Percentiles rank a stretch among this genome's conserved stretches.
Evolutionary conservation across 768 basidiomycete species (phyloP).

Genomic region (Tremella yokohamensis): DNA sequence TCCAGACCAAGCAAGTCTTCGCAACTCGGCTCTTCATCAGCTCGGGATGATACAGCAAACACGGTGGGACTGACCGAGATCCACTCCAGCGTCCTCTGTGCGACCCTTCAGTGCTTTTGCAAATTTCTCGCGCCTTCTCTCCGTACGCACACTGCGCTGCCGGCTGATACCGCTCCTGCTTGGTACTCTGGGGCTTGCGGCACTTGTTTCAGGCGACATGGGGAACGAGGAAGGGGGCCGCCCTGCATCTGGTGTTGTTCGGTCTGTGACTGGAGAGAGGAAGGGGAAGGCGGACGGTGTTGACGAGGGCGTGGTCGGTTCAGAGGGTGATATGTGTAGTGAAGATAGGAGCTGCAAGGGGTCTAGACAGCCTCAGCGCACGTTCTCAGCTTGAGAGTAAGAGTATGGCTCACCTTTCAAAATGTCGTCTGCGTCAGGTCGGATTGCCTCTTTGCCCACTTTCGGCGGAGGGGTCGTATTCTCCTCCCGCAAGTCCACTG

Average conservation of each 20-base stretch:
- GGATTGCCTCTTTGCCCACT: conserved; percentile 57
- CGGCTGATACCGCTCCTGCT: conserved; percentile 21
- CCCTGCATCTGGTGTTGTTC: conserved; percentile 57
- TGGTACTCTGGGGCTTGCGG: conserved; percentile 9
- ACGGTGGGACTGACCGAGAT: conserved; percentile 64
- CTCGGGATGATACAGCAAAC: not conserved
- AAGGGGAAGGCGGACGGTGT: conserved; percentile 35
- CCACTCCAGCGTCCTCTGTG: conserved; percentile 54
- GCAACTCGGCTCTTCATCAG: conserved; percentile 63
- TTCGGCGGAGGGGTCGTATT: conserved; percentile 16
- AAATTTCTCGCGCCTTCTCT: conserved; percentile 46
- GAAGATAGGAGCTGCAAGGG: conserved; percentile 20
- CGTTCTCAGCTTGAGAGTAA: not conserved
- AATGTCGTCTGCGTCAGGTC: conserved; percentile 69
- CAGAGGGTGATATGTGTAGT: conserved; percentile 16
- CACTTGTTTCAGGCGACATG: conserved; percentile 1
- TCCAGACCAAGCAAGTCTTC: conserved; percentile 92
- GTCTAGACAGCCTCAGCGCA: conserved; percentile 3
- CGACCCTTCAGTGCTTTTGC: conserved; percentile 41
- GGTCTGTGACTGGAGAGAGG: conserved; percentile 55
- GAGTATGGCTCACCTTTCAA: conserved; percentile 61
- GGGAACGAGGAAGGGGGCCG: not conserved
- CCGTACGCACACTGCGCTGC: conserved; percentile 45
- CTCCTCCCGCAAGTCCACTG: conserved; percentile 24
- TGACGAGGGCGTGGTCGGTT: conserved; percentile 22